A percentile compares a stretch with the other conserved stretches of the same genome.
Conservation (phyloP, 106 monocot species). For the Acanthochlamys bracteata region DNA sequence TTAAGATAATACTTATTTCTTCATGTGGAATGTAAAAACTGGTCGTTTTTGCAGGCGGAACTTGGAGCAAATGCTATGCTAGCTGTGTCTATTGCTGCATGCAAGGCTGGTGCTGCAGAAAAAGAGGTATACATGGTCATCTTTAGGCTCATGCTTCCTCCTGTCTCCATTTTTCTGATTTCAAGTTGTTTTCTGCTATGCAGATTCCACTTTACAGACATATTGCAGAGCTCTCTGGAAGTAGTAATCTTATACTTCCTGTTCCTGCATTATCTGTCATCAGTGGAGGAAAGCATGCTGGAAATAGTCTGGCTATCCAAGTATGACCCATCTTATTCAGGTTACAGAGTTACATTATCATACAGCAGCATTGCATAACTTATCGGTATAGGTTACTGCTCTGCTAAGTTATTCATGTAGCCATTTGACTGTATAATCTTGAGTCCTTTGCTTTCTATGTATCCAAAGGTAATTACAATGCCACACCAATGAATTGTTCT, state of each 20-base stretch:
- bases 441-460: too few relatives aligned
- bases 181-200: slow-evolving; percentile 11
- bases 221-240: slow-evolving; percentile 92
- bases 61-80: slow-evolving; percentile 94
- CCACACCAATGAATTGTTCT: too few relatives aligned
- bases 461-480: too few relatives aligned
- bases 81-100: slow-evolving; percentile 97
- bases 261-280: slow-evolving; percentile 81
- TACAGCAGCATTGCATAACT: neutral
- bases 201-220: slow-evolving; percentile 87
- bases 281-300: slow-evolving; percentile 89
- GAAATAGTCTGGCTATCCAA: slow-evolving; percentile 72
- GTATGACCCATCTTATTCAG: slow-evolving; percentile 53
- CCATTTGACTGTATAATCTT: too few relatives aligned
- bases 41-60: slow-evolving; percentile 41
- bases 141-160: neutral
- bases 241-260: slow-evolving; percentile 67
- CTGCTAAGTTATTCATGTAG: too few relatives aligned
- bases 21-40: neutral
- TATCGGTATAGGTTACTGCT: too few relatives aligned
- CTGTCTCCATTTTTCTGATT: slow-evolving; percentile 1
- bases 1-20: neutral
- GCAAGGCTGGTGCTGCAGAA: slow-evolving; percentile 99
- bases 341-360: slow-evolving; percentile 21
- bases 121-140: slow-evolving; percentile 43